A percentile compares a stretch with the other conserved stretches of the same genome.
Evolutionary conservation across 208 protist genomes (phyloP).

Genomic region (Willaertia magna): DNA sequence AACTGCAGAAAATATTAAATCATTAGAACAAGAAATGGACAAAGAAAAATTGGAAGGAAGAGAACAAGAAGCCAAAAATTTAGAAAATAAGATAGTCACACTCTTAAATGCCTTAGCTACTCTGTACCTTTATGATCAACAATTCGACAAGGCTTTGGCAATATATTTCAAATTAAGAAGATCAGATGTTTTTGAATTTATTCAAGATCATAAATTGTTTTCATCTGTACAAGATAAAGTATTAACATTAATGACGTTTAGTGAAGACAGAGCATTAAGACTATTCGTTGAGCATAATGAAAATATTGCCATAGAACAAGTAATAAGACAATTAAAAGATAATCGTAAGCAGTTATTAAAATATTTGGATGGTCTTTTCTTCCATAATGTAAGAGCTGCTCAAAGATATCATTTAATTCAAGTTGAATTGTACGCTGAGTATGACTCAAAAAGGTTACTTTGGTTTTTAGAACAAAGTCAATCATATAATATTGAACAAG

Average conservation of each 20-base stretch:
- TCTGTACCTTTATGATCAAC: conserved; percentile 32
- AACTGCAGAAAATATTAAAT: conserved; percentile 14
- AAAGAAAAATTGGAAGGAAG: conserved; percentile 24
- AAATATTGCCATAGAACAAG: conserved; percentile 27
- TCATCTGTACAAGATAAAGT: conserved; percentile 31
- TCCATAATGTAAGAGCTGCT: conserved; percentile 26
- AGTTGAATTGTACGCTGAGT: conserved; percentile 47
- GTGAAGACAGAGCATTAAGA: conserved; percentile 30
- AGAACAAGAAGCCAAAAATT: not conserved
- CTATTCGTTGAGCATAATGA: conserved; percentile 34
- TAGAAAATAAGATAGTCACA: not conserved
- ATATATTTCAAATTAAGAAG: conserved; percentile 36
- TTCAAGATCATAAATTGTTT: conserved; percentile 32
- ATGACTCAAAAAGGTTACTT: conserved; percentile 32
- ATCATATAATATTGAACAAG: not conserved
- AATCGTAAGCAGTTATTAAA: conserved; percentile 20
- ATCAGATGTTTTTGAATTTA: conserved; percentile 39
- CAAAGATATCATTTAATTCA: conserved; percentile 25
- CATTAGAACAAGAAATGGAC: not conserved
- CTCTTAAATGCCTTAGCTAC: conserved; percentile 26
- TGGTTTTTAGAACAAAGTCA: conserved; percentile 32
- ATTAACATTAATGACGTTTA: conserved; percentile 27
- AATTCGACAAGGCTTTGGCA: conserved; percentile 38
- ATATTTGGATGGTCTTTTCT: conserved; percentile 50
- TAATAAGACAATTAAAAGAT: conserved; percentile 35